Evolutionary conservation across 208 protist genomes (phyloP).

Genomic region (Balamuthia mandrillaris): DNA sequence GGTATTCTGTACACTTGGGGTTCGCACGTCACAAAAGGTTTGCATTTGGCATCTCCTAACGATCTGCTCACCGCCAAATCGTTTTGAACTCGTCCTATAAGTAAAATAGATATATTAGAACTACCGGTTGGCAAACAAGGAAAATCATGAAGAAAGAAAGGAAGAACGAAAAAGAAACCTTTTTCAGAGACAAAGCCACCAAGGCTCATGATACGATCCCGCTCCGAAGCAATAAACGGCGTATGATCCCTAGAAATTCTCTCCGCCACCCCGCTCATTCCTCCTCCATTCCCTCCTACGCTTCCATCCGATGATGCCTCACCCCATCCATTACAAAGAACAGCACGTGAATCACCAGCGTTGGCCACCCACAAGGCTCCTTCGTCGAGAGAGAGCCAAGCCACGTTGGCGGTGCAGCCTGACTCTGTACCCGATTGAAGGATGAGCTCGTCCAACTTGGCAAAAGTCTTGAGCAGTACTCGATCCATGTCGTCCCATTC

Average conservation of each 20-base stretch:
- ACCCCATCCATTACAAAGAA: neutral
- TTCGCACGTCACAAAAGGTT: neutral
- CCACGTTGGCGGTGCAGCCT: too few relatives aligned
- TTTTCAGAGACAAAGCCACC: constrained; percentile 40
- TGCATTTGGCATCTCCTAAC: neutral
- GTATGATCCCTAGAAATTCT: constrained; percentile 10
- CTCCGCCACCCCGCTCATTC: too few relatives aligned
- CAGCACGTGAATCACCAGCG: constrained; percentile 31
- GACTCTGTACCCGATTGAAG: too few relatives aligned
- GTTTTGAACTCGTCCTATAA: neutral
- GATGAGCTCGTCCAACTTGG: too few relatives aligned
- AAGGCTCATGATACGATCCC: constrained; percentile 19
- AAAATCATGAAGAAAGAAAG: neutral
- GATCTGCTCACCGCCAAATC: constrained; percentile 17
- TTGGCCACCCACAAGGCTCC: constrained; percentile 34
- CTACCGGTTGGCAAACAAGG: neutral
- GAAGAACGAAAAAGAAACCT: neutral
- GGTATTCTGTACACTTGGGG: neutral
- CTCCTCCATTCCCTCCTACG: too few relatives aligned
- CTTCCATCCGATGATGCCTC: too few relatives aligned
- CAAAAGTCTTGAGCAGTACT: too few relatives aligned
- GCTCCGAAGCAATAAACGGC: neutral
- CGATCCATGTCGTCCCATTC: too few relatives aligned
- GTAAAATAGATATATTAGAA: neutral
- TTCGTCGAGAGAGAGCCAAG: too few relatives aligned